Conservation (phyloP, 495 filamentous ascomycete species). For the Lepraria neglecta region DNA sequence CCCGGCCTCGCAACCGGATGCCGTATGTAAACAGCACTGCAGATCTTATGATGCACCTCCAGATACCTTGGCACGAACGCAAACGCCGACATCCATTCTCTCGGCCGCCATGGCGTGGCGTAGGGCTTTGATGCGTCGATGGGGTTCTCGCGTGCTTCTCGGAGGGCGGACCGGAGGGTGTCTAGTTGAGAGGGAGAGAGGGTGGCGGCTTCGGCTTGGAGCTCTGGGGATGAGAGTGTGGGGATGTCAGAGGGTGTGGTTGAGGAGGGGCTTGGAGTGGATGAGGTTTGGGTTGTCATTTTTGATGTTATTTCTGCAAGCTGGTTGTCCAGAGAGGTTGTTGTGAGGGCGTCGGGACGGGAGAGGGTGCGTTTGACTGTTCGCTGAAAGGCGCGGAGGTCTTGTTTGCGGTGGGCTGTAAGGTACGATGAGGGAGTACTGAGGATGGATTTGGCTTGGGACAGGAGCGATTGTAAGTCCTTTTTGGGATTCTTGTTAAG, state of each 20-base stretch:
- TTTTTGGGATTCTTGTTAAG: conserved; percentile 28
- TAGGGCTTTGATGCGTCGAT: conserved; percentile 76
- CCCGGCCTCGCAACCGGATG: conserved; percentile 92
- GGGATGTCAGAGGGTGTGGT: conserved; percentile 12
- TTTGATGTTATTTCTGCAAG: conserved; percentile 36
- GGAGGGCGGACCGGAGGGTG: conserved; percentile 42
- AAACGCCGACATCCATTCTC: conserved; percentile 81
- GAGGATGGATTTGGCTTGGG: conserved; percentile 50
- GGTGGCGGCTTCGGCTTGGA: conserved; percentile 17
- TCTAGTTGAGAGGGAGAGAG: conserved; percentile 33
- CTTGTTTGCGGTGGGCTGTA: conserved; percentile 56
- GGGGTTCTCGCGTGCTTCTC: conserved; percentile 61
- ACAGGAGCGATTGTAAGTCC: conserved; percentile 46
- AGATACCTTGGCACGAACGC: conserved; percentile 92
- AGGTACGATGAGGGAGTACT: conserved; percentile 40
- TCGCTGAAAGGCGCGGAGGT: conserved; percentile 52
- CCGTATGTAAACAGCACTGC: conserved; percentile 87
- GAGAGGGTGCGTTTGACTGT: conserved; percentile 50
- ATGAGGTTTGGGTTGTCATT: conserved; percentile 6
- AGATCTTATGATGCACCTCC: conserved; percentile 95
- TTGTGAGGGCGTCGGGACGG: conserved; percentile 39
- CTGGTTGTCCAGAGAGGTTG: conserved; percentile 48
- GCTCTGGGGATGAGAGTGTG: conserved; percentile 16
- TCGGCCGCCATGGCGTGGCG: conserved; percentile 82
- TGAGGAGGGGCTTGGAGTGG: neutral